Base-by-base conservation (phyloP, 805 yeast species). In the Torulaspora delbrueckii region DNA sequence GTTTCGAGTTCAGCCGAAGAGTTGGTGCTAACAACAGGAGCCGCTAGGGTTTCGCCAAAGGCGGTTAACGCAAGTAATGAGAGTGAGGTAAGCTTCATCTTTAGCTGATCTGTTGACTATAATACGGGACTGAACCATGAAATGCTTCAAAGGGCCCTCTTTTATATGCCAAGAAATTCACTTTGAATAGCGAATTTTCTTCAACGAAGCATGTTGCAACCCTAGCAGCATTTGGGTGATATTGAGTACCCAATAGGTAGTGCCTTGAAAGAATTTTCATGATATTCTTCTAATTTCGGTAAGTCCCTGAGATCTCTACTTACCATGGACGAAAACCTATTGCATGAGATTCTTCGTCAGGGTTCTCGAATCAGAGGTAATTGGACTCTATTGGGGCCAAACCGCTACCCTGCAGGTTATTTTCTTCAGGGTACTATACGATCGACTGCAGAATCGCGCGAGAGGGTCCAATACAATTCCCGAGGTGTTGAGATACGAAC, bases 11-110 rank as follows among this genome's bases (percentile, higher is more conserved):
- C 51, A 23, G 19, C 18, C 8, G 51, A 38, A 4, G 51, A 44
- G 31, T 43, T 47, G 34, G 42, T 34, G 30, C 30, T 40, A 18
- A 42, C 37, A 6, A 34, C 43, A 16, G 51, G 51, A 16, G 41
- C 40, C 9, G 47, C 43, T 7, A 36, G 24, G 7, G 42, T 37
- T 14, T 31, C 24, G 18, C 40, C 19, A 13, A 28, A 14, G 23
- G 28, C 43, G 10, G 32, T 13, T 5, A 33, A 30, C 7, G 27
- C 27, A 12, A 40, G 16, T 12, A n/a, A 16, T 9, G 43, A 40
- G 36, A 14, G 25, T 4, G 22, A 31, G n/a, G 26, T 12, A 19
- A 40, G 33, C 19, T 38, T 38, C 41, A 38, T 38, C 3, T 31
- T 14, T 13, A 14, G 22, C 10, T 5, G 33, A 31, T 31, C 30